Conservation (phyloP, 192 early-diverging fungal species). For the Coemansia sp. region DNA sequence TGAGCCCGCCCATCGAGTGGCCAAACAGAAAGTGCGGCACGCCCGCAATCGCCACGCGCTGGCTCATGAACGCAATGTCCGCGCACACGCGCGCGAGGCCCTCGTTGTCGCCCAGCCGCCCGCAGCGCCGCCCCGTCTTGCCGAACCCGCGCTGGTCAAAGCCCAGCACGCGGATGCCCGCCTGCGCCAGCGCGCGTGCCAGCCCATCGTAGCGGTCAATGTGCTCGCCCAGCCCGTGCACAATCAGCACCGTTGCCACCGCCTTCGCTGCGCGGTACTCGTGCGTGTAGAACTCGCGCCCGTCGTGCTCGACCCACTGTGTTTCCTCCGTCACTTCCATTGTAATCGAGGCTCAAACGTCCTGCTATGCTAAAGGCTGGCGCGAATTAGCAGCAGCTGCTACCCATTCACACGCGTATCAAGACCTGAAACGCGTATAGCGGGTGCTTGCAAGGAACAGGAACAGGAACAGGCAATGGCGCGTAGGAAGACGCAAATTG, state of each 20-base stretch:
- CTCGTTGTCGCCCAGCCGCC: constrained; percentile 50
- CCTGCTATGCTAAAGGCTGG: not conserved
- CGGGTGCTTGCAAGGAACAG: not conserved
- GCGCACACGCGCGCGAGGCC: constrained; percentile 27
- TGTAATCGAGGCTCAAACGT: not conserved
- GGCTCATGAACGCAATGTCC: constrained; percentile 50
- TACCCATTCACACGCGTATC: constrained; percentile 3
- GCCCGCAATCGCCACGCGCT: constrained; percentile 24
- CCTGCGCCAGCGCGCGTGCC: constrained; percentile 45
- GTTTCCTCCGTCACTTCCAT: constrained; percentile 31
- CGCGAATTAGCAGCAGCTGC: not conserved
- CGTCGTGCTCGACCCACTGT: constrained; percentile 24
- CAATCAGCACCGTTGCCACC: constrained; percentile 49
- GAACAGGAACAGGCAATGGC: not conserved
- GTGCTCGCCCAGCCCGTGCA: constrained; percentile 67
- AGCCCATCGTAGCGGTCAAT: constrained; percentile 57
- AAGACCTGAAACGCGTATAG: not conserved
- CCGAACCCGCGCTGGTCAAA: constrained; percentile 68
- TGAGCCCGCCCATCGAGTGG: constrained; percentile 58
- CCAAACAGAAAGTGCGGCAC: constrained; percentile 58
- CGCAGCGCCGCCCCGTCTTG: constrained; percentile 50
- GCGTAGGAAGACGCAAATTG: constrained; percentile 1
- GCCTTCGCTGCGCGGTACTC: constrained; percentile 26
- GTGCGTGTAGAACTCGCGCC: constrained; percentile 36
- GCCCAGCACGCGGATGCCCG: constrained; percentile 53